phyloP scores from a whole-genome alignment of 441 rosid genomes.

The Codiaeum variegatum region DNA sequence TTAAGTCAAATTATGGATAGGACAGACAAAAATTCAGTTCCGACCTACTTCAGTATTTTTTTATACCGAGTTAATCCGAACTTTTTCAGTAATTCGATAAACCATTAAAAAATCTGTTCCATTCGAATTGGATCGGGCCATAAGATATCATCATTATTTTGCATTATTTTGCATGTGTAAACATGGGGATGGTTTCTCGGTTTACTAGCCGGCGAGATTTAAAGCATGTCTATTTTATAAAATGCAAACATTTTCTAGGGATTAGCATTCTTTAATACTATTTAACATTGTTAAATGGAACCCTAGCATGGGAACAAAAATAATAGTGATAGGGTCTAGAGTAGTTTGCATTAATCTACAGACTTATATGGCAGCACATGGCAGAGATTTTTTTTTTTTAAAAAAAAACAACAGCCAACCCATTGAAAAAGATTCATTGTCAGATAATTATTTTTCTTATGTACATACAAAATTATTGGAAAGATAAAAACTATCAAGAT shows the following conservation, averaged over 20 bases:
- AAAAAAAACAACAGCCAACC: not conserved
- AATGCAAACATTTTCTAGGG: not conserved
- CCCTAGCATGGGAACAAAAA: not conserved
- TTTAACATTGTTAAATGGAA: conserved; percentile 13
- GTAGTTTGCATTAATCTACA: not conserved
- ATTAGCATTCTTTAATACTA: not conserved
- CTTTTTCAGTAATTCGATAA: no score
- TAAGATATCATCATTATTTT: no score
- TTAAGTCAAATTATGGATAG: no score
- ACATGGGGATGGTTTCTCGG: not conserved
- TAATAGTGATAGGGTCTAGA: not conserved
- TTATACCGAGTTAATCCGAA: no score
- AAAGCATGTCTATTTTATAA: not conserved
- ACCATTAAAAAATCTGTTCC: no score
- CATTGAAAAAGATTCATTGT: not conserved
- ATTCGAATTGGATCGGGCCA: no score
- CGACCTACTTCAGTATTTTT: no score
- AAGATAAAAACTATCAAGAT: no score
- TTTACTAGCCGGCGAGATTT: conserved; percentile 1
- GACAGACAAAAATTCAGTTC: no score
- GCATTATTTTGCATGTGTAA: no score
- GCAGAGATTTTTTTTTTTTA: not conserved
- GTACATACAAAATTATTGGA: no score
- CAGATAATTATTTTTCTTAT: no score
- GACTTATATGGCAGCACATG: conserved; percentile 15